Base-by-base conservation (phyloP, 2,329 filamentous ascomycete genomes). In the Neocucurbitaria cava region DNA sequence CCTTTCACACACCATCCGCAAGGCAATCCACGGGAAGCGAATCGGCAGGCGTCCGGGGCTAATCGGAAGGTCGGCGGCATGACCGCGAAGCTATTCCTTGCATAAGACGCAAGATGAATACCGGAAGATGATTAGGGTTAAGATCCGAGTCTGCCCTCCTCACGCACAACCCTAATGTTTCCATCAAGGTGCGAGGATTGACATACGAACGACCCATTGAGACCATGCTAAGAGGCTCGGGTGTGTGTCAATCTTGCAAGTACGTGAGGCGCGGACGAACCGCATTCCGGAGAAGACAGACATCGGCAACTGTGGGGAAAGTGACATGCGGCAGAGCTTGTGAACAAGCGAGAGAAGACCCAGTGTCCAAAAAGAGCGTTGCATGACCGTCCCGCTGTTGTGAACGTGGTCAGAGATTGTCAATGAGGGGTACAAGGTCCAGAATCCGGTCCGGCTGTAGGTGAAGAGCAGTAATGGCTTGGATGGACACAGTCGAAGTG, bases 101-200 rank as follows among this genome's bases (percentile, higher is more conserved):
- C 86, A 59, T 68, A 62, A 58, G 60, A 73, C 50, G 69, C 87
- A 59, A 68, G 62, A 70, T 57, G 66, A 75, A 72, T 86, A 87
- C 91, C 90, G 89, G 87, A 81, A 77, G 80, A 78, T 81, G 81
- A 84, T 90, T 96, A 96, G 93, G 93, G 93, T 96, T 96, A 96
- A 93, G 90, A 93, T 93, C 90, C 91, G 87, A 89, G 81, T 78
- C 81, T 81, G 82, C 86, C 88, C 85, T 83, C 85, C 78, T 78
- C 79, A 76, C 72, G 72, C 70, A 64, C 66, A 57, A 61, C 52
- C 62, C 57, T 62, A 54, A 52, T 66, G 68, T 68, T 61, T 43
- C 63, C 71, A 71, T 65, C 66, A 71, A 72, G 75, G 73, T 69
- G 75, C 75, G 72, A 61, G 48, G 59, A 56, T 54, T 59, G 56